Percentiles rank a stretch among this genome's conserved stretches.
These are phyloP conservation scores for Parathielavia appendiculata DNA, from an alignment of 495 filamentous ascomycete species.

Conservation along the genomic window DNA sequence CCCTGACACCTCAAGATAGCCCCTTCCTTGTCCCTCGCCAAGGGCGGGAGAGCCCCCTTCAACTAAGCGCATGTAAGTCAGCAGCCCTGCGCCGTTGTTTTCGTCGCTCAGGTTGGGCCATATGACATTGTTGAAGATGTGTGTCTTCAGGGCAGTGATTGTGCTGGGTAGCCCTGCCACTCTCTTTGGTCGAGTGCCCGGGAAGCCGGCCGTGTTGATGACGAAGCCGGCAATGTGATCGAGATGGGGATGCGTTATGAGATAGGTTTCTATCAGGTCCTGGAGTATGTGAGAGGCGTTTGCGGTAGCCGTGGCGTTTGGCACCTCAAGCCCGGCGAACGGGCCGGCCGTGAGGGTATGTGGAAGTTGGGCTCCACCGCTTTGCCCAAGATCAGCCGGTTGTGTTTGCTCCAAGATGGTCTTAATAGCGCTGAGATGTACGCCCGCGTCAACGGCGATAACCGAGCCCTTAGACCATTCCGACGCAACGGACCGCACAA, in stretches of 20 bases:
- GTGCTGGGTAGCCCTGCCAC: constrained; percentile 80
- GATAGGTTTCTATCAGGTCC: constrained; percentile 73
- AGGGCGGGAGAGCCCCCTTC: constrained; percentile 81
- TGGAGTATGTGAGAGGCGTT: constrained; percentile 77
- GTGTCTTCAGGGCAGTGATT: constrained; percentile 79
- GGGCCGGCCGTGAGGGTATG: constrained; percentile 49
- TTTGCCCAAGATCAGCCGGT: constrained; percentile 42
- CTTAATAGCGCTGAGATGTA: constrained; percentile 78
- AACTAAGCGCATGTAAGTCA: constrained; percentile 82
- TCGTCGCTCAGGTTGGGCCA: constrained; percentile 98
- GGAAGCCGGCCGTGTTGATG: constrained; percentile 82
- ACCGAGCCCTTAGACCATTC: constrained; percentile 75
- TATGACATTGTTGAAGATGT: constrained; percentile 96
- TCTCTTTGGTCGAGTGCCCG: constrained; percentile 68
- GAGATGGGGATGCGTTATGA: constrained; percentile 92
- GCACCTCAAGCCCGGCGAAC: constrained; percentile 69
- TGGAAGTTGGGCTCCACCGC: constrained; percentile 26
- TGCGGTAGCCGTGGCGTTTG: constrained; percentile 54
- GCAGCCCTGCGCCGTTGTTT: constrained; percentile 84
- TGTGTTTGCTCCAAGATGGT: constrained; percentile 56
- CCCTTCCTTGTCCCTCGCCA: constrained; percentile 65
- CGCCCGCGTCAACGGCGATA: constrained; percentile 87
- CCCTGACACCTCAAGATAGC: constrained; percentile 80
- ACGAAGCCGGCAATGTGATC: constrained; percentile 90
- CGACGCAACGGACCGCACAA: constrained; percentile 74